Base-by-base conservation (phyloP, 768 basidiomycete species). In the Hypsizygus marmoreus region DNA sequence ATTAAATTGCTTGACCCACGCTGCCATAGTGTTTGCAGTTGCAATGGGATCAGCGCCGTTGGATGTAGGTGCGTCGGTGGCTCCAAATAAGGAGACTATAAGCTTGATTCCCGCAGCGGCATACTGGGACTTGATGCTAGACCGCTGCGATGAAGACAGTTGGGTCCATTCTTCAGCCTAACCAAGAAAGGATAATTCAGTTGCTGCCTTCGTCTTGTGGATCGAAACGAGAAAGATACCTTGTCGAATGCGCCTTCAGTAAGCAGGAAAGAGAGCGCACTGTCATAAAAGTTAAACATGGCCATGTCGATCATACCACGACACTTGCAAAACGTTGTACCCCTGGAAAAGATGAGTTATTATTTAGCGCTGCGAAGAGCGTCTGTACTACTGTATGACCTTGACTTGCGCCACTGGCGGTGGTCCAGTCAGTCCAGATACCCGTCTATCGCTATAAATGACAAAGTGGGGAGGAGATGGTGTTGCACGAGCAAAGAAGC, bases 51-150 rank as follows among this genome's bases (percentile, higher is more conserved):
- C 75, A 16, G 67, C 70, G 24, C 73, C 74, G 14, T 43, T 56
- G 9, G 69, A 67, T 12, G 78, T 80, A 4, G 79, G 79, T 10
- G 66, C 55, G 40, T 76, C 73, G 10, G 69, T 63, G 4, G 76
- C 68, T 5, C 78, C 78, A 50, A 83, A 83, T 3, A 67, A 70
- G 34, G 79, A 77, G 4, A 83, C 81, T 41, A 84, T 71, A 35
- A 84, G 56, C 16, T 74, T 76, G 58, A 82, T 81, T 14, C 81
- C 81, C 5, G 80, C 79, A 0, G 73, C 69, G 17, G 67, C 68
- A 55, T 82, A 83, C 45, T 76, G 68, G 0, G 71, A 50, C 48
- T 79, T 62, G 54, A 75, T 69, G 11, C 68, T 26, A 10, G 70
- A 48, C 22, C 80, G 72, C 25, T 75, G 59, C 13, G 51, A 50